Conservation (phyloP, 1,139 yeast species). For the Yamadazyma epiphylla region DNA sequence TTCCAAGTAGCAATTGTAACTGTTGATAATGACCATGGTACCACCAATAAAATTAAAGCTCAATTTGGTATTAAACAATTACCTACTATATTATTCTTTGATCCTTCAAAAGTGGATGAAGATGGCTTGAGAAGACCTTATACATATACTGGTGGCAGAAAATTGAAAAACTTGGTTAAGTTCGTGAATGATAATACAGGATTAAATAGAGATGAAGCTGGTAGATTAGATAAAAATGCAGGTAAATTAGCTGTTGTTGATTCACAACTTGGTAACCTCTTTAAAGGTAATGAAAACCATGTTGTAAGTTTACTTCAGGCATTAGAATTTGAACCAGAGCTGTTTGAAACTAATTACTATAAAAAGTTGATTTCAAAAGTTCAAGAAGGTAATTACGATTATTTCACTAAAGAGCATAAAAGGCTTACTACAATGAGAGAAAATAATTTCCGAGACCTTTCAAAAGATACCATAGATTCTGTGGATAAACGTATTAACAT, state of each 20-base stretch:
- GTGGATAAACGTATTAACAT: constrained; percentile 48
- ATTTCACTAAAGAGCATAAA: constrained; percentile 45
- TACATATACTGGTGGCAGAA: constrained; percentile 38
- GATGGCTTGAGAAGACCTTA: constrained; percentile 41
- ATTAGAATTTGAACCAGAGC: not conserved
- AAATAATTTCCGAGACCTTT: constrained; percentile 30
- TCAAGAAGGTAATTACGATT: constrained; percentile 30
- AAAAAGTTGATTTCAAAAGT: constrained; percentile 17
- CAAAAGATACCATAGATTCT: constrained; percentile 36
- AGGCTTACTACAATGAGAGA: constrained; percentile 48
- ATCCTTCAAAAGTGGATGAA: constrained; percentile 19
- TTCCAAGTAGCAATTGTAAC: constrained; percentile 61
- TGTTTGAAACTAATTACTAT: constrained; percentile 6
- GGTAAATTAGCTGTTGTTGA: constrained; percentile 53
- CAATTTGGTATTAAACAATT: constrained; percentile 42
- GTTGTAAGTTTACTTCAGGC: not conserved
- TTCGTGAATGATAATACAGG: constrained; percentile 51
- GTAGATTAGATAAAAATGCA: constrained; percentile 47
- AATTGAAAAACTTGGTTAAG: constrained; percentile 38
- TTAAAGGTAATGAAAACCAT: constrained; percentile 6
- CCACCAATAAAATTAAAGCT: constrained; percentile 31
- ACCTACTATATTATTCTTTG: constrained; percentile 55
- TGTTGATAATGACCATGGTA: constrained; percentile 53
- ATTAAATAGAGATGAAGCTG: constrained; percentile 47
- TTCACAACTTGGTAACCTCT: constrained; percentile 7